Evolutionary conservation across 805 yeast species (phyloP).

Genomic region (Candida lessepsii): DNA sequence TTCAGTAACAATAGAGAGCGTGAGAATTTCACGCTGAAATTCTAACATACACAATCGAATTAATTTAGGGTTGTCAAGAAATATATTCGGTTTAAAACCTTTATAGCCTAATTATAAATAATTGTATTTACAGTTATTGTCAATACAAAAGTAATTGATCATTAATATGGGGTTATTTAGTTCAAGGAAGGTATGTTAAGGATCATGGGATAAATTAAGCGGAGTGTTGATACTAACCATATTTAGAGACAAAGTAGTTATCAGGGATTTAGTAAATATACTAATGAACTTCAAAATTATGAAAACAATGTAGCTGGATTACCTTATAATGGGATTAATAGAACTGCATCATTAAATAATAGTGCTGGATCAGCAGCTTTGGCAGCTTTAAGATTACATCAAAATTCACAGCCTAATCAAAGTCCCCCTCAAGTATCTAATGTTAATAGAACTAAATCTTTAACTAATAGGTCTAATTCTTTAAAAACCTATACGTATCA

Average conservation of each 20-base stretch:
- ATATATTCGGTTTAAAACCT: no score
- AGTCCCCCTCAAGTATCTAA: not conserved
- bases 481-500: conserved; percentile 35
- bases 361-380: conserved; percentile 42
- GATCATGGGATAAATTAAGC: not conserved
- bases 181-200: conserved; percentile 14
- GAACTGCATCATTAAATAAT: conserved; percentile 26
- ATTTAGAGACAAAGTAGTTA: conserved; percentile 5
- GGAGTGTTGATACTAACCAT: conserved; percentile 2
- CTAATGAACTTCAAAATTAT: conserved; percentile 25
- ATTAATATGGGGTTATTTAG: conserved; percentile 11
- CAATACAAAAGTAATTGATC: no score
- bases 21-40: conserved; percentile 3
- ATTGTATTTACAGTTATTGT: no score
- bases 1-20: not conserved
- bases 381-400: conserved; percentile 39
- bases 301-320: conserved; percentile 20
- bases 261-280: conserved; percentile 33
- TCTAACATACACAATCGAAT: conserved; percentile 1
- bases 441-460: conserved; percentile 22
- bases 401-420: conserved; percentile 15
- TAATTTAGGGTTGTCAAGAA: conserved; percentile 2
- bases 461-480: conserved; percentile 29
- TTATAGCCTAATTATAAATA: no score
- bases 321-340: conserved; percentile 18